Conservation (phyloP, 106 monocot species). For the Dendrobium chrysotoxum region DNA sequence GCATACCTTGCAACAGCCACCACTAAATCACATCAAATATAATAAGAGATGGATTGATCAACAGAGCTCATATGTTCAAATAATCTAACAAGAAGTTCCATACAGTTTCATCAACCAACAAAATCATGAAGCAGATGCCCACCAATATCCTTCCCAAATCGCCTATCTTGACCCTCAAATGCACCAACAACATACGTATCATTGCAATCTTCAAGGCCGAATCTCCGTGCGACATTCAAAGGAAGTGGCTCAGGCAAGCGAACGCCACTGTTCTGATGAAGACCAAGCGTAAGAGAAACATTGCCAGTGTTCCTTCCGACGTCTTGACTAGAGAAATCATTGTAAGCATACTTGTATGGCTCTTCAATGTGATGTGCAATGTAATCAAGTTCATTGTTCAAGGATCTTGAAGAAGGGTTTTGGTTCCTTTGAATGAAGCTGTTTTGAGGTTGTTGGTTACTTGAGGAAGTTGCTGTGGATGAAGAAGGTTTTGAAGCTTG, state of each 20-base stretch:
- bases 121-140: conserved; percentile 64
- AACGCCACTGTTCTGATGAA: conserved; percentile 29
- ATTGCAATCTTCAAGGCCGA: conserved; percentile 41
- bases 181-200: conserved; percentile 25
- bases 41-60: background rate
- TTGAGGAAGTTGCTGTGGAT: conserved; percentile 11
- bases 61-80: background rate
- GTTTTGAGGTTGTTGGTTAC: background rate
- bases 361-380: conserved; percentile 14
- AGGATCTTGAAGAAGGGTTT: conserved; percentile 13
- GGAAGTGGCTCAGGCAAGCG: conserved; percentile 27
- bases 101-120: conserved; percentile 18
- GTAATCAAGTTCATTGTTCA: conserved; percentile 9
- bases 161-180: conserved; percentile 29
- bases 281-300: conserved; percentile 49
- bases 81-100: background rate
- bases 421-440: conserved; percentile 13
- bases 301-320: conserved; percentile 6
- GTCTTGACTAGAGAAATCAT: conserved; percentile 3
- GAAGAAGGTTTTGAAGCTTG: conserved; percentile 10
- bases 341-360: background rate
- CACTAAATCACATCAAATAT: background rate
- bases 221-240: conserved; percentile 21
- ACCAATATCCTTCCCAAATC: conserved; percentile 34
- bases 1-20: background rate